A percentile compares a stretch with the other conserved stretches of the same genome.
Evolutionary conservation across 768 basidiomycete species (phyloP).

Genomic region (Obba rivulosa): DNA sequence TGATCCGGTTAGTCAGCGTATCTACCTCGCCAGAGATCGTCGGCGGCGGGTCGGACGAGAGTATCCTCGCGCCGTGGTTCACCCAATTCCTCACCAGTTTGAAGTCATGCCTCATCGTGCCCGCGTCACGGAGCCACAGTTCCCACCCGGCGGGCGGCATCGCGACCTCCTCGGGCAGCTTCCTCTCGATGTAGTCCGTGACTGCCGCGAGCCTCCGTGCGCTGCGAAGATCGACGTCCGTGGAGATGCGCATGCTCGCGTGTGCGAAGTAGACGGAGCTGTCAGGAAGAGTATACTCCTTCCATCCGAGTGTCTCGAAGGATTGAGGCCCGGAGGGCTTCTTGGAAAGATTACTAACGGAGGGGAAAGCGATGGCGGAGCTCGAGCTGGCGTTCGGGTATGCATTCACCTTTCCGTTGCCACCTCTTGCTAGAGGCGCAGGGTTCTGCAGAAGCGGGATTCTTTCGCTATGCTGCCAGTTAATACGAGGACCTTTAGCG

Average conservation of each 20-base stretch:
- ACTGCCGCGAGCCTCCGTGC: constrained; percentile 45
- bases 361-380: constrained; percentile 11
- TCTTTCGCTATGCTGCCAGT: constrained; percentile 37
- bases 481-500: background rate
- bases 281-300: constrained; percentile 72
- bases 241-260: constrained; percentile 53
- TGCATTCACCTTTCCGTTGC: constrained; percentile 12
- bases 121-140: constrained; percentile 54
- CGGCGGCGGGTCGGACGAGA: constrained; percentile 41
- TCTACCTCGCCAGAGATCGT: constrained; percentile 15
- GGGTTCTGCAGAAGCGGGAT: constrained; percentile 44
- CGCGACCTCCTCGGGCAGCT: constrained; percentile 24
- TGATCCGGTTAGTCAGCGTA: constrained; percentile 12
- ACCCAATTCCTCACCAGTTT: constrained; percentile 53
- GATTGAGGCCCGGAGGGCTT: constrained; percentile 20
- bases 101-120: constrained; percentile 27
- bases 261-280: constrained; percentile 67
- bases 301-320: constrained; percentile 59
- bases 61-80: constrained; percentile 53
- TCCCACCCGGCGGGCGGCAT: constrained; percentile 41
- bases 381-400: constrained; percentile 12
- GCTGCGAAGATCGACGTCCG: constrained; percentile 63
- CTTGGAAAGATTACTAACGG: constrained; percentile 11
- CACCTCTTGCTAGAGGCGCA: constrained; percentile 21
- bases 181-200: constrained; percentile 37